A percentile compares a stretch with the other conserved stretches of the same genome.
Conservation (phyloP, 306 rosid species). For the Casuarina glauca region DNA sequence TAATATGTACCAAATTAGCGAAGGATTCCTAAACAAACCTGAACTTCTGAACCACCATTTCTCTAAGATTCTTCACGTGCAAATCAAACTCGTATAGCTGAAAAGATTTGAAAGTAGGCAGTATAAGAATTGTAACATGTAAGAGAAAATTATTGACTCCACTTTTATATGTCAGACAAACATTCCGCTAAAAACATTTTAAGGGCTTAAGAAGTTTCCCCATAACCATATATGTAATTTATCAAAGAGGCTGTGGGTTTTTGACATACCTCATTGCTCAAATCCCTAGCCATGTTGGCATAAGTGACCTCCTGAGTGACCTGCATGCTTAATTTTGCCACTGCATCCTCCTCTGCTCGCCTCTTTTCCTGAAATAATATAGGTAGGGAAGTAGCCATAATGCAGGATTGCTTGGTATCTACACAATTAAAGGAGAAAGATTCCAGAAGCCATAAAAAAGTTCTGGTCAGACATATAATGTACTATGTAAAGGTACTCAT, state of each 20-base stretch:
- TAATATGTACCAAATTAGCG: neutral
- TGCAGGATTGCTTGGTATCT: slow-evolving; percentile 2
- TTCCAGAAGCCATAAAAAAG: neutral
- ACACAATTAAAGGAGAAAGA: slow-evolving; percentile 4
- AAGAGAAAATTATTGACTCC: slow-evolving; percentile 12
- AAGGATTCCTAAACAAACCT: slow-evolving; percentile 48
- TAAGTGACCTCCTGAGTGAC: slow-evolving; percentile 60
- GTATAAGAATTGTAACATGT: slow-evolving; percentile 14
- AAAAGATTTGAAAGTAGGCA: slow-evolving; percentile 24
- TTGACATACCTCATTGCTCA: slow-evolving; percentile 50
- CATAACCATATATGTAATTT: neutral
- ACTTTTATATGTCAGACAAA: slow-evolving; percentile 9
- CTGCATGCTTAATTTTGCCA: slow-evolving; percentile 39
- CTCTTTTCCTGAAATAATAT: slow-evolving; percentile 53
- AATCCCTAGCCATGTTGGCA: slow-evolving; percentile 68
- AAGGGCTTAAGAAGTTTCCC: neutral
- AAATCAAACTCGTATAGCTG: slow-evolving; percentile 67
- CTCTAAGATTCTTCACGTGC: slow-evolving; percentile 55
- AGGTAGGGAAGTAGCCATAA: slow-evolving; percentile 8
- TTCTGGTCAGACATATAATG: neutral
- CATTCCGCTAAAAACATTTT: slow-evolving; percentile 4
- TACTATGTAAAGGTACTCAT: slow-evolving; percentile 14
- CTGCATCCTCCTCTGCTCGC: slow-evolving; percentile 54
- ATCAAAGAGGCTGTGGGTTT: neutral
- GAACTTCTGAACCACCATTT: slow-evolving; percentile 61